A percentile compares a stretch with the other conserved stretches of the same genome.
Conservation (phyloP, 805 yeast species). For the Starmera dryadoides region DNA sequence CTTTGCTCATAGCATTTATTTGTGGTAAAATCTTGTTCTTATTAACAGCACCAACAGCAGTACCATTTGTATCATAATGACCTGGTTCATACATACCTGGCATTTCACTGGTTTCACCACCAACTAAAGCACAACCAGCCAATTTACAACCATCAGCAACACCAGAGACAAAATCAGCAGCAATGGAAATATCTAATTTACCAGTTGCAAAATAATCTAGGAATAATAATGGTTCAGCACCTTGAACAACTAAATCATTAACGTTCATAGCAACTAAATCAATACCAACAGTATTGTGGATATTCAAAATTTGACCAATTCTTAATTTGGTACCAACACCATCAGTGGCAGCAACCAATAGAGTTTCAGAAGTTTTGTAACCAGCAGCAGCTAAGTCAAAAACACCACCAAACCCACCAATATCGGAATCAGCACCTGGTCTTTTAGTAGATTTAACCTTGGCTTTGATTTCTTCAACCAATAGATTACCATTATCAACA, state of each 20-base stretch:
- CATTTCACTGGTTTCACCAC: slow-evolving; percentile 99
- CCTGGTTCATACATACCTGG: slow-evolving; percentile 96
- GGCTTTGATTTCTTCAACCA: slow-evolving; percentile 85
- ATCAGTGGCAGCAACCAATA: slow-evolving; percentile 95
- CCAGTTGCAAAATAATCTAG: slow-evolving; percentile 97
- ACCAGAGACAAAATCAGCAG: slow-evolving; percentile 86
- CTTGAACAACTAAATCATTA: slow-evolving; percentile 95
- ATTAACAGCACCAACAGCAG: slow-evolving; percentile 94
- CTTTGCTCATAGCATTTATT: slow-evolving; percentile 56
- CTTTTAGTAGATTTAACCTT: slow-evolving; percentile 89
- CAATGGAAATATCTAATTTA: slow-evolving; percentile 73
- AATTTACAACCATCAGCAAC: slow-evolving; percentile 94
- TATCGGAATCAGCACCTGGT: slow-evolving; percentile 95
- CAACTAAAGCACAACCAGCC: slow-evolving; percentile 96
- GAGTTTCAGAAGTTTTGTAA: slow-evolving; percentile 62
- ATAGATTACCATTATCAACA: slow-evolving; percentile 87
- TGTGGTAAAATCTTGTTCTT: slow-evolving; percentile 71
- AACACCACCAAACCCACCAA: slow-evolving; percentile 98
- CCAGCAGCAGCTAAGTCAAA: slow-evolving; percentile 90
- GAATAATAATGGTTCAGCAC: slow-evolving; percentile 95
- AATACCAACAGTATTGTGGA: slow-evolving; percentile 96
- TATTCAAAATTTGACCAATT: slow-evolving; percentile 84
- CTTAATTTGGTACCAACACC: slow-evolving; percentile 98
- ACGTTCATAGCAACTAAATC: slow-evolving; percentile 99
- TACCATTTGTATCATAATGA: slow-evolving; percentile 97